Base-by-base conservation (phyloP, 2,329 filamentous ascomycete genomes). In the Chaetomiaceae sp. region DNA sequence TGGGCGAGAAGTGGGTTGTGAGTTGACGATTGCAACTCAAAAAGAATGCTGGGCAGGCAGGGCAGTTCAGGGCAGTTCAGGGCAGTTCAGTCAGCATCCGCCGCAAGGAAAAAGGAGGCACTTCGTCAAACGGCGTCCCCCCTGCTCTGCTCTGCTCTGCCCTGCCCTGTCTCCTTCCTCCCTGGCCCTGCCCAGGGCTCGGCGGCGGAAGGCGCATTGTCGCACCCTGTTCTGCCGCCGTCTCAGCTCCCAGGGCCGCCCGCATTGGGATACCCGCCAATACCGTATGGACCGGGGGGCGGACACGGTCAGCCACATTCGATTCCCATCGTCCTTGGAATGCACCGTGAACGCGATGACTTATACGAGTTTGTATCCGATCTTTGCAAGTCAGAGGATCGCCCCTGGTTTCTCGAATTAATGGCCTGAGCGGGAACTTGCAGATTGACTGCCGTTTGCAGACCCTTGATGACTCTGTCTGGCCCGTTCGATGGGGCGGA, bases 241-340 rank as follows among this genome's bases (percentile, higher is more conserved):
- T 59, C 57, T 59, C 56, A 58, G 51, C n/a, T n/a, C n/a, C n/a
- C n/a, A n/a, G n/a, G n/a, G n/a, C 52, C 36, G 36, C 23, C 20
- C 16, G 9, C 5, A n/a, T 37, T 13, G 30, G 18, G 16, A 7
- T 48, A 58, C 51, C 16, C 42, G 46, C 20, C 5, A 2, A 23
- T 30, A 55, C 56, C 37, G 58, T 60, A 51, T 16, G 48, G 18
- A 20, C 14, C n/a, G n/a, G 13, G 29, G 2, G 20, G 9, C 8
- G 10, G 37, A 16, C 53, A 55, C 53, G 29, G 52, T 23, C 38
- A 37, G 18, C 38, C 32, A 34, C 32, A n/a, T 33, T 16, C n/a
- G 1, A 11, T 14, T 32, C 14, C 34, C 14, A 1, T 8, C 18
- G 7, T 11, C 14, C 2, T 14, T 9, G 10, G 1, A 27, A 8